Conservation (phyloP, 2,329 filamentous ascomycete species). For the Fusarium nurragi region DNA sequence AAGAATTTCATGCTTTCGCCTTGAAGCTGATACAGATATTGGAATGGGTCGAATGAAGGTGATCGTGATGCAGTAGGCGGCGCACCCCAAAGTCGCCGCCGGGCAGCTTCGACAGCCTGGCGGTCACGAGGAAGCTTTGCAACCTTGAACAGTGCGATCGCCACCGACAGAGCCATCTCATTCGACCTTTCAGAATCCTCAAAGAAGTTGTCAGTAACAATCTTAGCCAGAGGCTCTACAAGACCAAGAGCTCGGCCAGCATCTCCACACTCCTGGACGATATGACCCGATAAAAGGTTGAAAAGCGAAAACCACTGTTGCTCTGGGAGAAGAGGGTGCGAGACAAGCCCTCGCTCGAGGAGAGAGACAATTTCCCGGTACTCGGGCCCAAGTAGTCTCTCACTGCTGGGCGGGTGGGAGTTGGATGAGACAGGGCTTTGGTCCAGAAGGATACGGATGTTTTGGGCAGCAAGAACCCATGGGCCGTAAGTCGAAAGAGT, state of each 20-base stretch:
- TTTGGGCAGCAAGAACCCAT: constrained; percentile 62
- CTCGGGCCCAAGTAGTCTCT: constrained; percentile 68
- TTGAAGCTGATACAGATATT: constrained; percentile 71
- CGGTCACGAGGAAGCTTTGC: constrained; percentile 67
- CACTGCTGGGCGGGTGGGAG: constrained; percentile 40
- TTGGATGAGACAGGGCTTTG: constrained; percentile 35
- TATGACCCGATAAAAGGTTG: constrained; percentile 62
- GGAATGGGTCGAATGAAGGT: constrained; percentile 70
- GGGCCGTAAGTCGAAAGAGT: constrained; percentile 57
- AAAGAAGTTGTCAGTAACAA: constrained; percentile 53
- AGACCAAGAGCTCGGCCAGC: constrained; percentile 72
- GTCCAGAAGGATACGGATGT: constrained; percentile 56
- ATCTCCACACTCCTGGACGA: constrained; percentile 72
- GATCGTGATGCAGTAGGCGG: constrained; percentile 42
- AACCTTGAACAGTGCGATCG: constrained; percentile 56
- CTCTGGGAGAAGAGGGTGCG: constrained; percentile 59
- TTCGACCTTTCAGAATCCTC: constrained; percentile 15
- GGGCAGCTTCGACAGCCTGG: constrained; percentile 71
- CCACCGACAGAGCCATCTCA: constrained; percentile 48
- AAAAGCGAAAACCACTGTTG: constrained; percentile 65
- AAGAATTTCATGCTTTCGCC: constrained; percentile 61
- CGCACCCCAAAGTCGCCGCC: constrained; percentile 69
- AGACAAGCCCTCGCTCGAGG: constrained; percentile 68
- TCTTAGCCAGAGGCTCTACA: constrained; percentile 75
- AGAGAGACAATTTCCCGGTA: constrained; percentile 76